Conservation (phyloP, 768 basidiomycete genomes). For the Chalciporus sphaerocephalus region DNA sequence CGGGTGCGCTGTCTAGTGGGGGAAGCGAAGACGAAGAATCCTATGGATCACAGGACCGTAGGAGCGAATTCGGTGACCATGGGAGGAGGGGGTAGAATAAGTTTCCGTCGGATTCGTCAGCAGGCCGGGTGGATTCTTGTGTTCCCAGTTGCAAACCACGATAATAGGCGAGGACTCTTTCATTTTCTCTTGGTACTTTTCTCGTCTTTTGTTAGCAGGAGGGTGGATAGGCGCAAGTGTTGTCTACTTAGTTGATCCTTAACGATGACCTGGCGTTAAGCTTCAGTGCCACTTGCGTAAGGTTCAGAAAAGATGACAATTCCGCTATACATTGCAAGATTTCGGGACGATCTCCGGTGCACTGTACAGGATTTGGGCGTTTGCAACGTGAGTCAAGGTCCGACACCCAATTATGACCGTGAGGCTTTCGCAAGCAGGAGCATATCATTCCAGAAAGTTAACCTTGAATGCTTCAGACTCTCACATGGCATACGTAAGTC, state of each 20-base stretch:
- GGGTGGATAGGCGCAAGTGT: not conserved
- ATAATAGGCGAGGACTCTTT: conserved; percentile 21
- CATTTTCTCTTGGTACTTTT: conserved; percentile 8
- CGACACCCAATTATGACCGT: conserved; percentile 15
- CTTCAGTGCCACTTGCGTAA: not conserved
- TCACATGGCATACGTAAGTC: conserved; percentile 20
- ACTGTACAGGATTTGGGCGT: conserved; percentile 25
- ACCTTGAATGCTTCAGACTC: conserved; percentile 20
- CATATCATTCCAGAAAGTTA: conserved; percentile 22
- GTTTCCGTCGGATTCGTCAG: conserved; percentile 20
- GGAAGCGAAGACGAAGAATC: conserved; percentile 34
- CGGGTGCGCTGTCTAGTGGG: conserved; percentile 23
- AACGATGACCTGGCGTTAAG: conserved; percentile 6
- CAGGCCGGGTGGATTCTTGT: conserved; percentile 19
- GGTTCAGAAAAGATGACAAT: too few relatives aligned
- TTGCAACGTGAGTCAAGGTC: conserved; percentile 17
- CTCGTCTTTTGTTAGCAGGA: conserved; percentile 1
- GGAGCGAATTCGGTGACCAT: conserved; percentile 34
- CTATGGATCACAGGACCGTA: conserved; percentile 33
- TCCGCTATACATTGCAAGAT: too few relatives aligned
- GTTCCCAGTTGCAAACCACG: conserved; percentile 9
- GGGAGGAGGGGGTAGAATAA: conserved; percentile 29
- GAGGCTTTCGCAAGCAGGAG: conserved; percentile 8
- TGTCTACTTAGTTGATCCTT: conserved; percentile 4
- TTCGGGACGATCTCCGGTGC: conserved; percentile 24